A percentile compares a stretch with the other conserved stretches of the same genome.
These are phyloP conservation scores for Magnolia changhungtana DNA, from an alignment of 164 flowering plant species.

Conservation along the genomic window DNA sequence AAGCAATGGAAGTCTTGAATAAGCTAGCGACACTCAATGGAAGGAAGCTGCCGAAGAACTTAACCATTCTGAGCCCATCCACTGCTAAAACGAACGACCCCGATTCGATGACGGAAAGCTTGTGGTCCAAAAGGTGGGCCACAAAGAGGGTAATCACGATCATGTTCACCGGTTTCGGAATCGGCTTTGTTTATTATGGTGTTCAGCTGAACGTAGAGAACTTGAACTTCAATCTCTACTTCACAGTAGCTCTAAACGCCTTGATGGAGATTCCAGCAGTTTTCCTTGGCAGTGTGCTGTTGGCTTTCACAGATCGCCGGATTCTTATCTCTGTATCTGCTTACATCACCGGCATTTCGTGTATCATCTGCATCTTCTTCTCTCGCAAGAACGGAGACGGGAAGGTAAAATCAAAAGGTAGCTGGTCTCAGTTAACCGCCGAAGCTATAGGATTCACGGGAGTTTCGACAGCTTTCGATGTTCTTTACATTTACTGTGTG, in stretches of 20 bases:
- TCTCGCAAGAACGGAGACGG: conserved; percentile 6
- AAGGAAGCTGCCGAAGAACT: conserved; percentile 37
- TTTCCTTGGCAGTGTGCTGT: conserved; percentile 39
- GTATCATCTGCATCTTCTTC: conserved; percentile 42
- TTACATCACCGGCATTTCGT: conserved; percentile 45
- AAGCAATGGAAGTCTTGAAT: conserved; percentile 42
- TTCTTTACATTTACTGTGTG: conserved; percentile 46
- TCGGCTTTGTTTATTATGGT: conserved; percentile 65
- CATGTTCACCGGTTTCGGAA: conserved; percentile 55
- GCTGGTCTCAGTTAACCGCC: conserved; percentile 38
- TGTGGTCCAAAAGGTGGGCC: conserved; percentile 54
- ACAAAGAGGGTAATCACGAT: conserved; percentile 35
- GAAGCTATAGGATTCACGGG: conserved; percentile 62
- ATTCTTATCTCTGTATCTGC: conserved; percentile 32
- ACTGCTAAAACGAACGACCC: background rate
- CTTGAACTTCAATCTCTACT: conserved; percentile 50
- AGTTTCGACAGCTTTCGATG: conserved; percentile 53
- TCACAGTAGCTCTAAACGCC: conserved; percentile 49
- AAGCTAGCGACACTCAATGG: conserved; percentile 48
- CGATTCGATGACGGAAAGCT: conserved; percentile 11
- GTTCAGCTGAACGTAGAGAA: conserved; percentile 57
- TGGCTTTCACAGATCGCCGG: conserved; percentile 41
- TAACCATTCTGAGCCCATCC: conserved; percentile 30
- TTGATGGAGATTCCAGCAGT: conserved; percentile 65
- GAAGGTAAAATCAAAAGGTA: conserved; percentile 10